Evolutionary conservation across 2,329 filamentous ascomycete species (phyloP), one percentile per base, ranked within the genome.

Genomic region (Pseudopithomyces chartarum): DNA sequence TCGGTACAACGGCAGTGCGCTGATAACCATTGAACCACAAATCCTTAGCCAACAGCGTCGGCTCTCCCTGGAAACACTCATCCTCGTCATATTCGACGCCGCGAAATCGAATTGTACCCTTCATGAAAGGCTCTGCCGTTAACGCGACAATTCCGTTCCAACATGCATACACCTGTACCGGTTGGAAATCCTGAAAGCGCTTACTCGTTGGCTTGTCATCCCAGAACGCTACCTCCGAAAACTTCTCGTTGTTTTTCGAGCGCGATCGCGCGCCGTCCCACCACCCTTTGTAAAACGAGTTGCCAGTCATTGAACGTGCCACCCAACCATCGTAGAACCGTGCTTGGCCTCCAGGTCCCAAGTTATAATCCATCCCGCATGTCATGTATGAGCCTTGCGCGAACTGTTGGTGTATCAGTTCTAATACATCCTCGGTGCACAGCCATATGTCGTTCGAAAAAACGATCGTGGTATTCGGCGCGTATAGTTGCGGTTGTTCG

Each of bases 391-490:
- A 84, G 2, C 66, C 69, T 36, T 82, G 81, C 2, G 60, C 61
- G 6, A 57, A 61, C 23, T 76, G 79, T 67, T 87, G 84, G 59
- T 82, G 76, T 1, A 81, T 62, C 1, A 87, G 73, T 67, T 87
- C 85, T 3, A 88, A 74, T 15, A 87, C 78, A 59, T 87, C 84
- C 38, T 86, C 83, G 46, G 63, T 57, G 54, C 68, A 71, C 3
- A 67, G 39, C 15, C 57, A 53, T 54, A 98, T 87, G 78, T 98
- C 97, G 74, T 90, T 89, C 83, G 96, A 91, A 76, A 98, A 94
- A 62, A 91, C 84, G 57, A 87, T 86, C 43, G 95, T 96, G 45
- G 93, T 95, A 80, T 98, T 93, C 45, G 92, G 92, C 78, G 97
- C 97, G 83, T 97, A 98, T 72, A 92, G 85, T 79, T 97, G 92